Base-by-base conservation (phyloP, 768 basidiomycete genomes). In the Agrocybe praecox region DNA sequence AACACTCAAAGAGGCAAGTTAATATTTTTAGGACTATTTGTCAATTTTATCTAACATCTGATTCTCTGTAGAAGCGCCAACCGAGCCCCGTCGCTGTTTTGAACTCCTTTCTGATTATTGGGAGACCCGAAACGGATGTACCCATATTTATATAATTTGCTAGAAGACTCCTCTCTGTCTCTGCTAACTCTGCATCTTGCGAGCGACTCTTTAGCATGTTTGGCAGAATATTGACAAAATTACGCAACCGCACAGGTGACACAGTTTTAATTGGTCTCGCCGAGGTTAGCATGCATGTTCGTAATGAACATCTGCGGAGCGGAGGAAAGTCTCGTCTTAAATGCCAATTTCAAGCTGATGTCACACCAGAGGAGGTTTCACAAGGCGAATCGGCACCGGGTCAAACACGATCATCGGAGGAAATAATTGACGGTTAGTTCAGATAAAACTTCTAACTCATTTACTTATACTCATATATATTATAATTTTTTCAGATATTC, bases 11-110 rank as follows among this genome's bases (percentile, higher is more conserved):
- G 26, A 29, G 26, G 26, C 9, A 9, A 29, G 26, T 9, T 29
- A 29, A 5, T 29, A 29, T 29, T 9, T n/a, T 29, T 9, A 9
- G 26, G 5, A 74, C 26, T 29, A 29, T 29, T n/a, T 29, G 26
- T 29, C 9, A 5, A 29, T 29, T 29, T 29, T 29, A 5, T 29
- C 26, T 29, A 9, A 29, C 9, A 29, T 29, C 26, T 5, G 5
- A 29, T 29, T 29, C 26, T 29, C 9, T 29, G 26, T 9, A 29
- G 26, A 29, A 9, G 26, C 26, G 26, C 26, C 26, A 29, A 29
- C 26, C 26, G 26, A 29, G 26, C 26, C 26, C 26, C 26, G 9
- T 29, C 9, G 26, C 26, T 5, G 26, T 29, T 29, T 5, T 29
- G 5, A 29, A 29, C 9, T 29, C 26, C 4, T 29, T 29, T 29